Evolutionary conservation across 345 rosid genomes (phyloP).

Genomic region (Hirschfeldia incana): DNA sequence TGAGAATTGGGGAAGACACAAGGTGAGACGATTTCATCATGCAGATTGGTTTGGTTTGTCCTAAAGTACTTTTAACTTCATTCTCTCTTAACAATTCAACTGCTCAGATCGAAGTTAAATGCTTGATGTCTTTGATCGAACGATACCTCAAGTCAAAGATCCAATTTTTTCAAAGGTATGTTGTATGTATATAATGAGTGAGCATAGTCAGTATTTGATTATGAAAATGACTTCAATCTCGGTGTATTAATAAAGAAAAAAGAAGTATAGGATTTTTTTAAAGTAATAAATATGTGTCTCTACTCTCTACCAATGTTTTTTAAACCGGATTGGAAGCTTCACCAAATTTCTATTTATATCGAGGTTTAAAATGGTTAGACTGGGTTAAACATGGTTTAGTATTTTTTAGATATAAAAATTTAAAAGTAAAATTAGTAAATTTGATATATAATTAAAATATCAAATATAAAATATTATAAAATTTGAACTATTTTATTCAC

Average conservation of each 20-base stretch:
- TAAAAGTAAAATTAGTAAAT: no score
- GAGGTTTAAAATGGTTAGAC: no score
- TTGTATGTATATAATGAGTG: slow-evolving; percentile 32
- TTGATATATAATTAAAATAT: no score
- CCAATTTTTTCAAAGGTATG: slow-evolving; percentile 50
- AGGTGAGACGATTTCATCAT: slow-evolving; percentile 41
- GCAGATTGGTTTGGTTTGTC: not conserved
- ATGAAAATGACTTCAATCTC: not conserved
- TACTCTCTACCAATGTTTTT: not conserved
- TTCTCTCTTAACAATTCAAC: not conserved
- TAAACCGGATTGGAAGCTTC: no score
- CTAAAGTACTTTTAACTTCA: not conserved
- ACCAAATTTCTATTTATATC: no score
- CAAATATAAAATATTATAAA: no score
- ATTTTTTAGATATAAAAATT: no score
- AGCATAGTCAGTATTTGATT: not conserved
- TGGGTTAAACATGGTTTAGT: no score
- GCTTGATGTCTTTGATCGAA: slow-evolving; percentile 61
- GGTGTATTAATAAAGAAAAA: not conserved
- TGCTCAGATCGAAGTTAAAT: slow-evolving; percentile 56
- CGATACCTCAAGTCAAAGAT: slow-evolving; percentile 41
- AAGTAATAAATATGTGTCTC: not conserved
- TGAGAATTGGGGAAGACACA: slow-evolving; percentile 70
- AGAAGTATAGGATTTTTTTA: not conserved
- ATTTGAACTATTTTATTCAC: no score